These are phyloP conservation scores for Chimonanthus salicifolius DNA, from an alignment of 164 flowering plant genomes.

Conservation along the genomic window DNA sequence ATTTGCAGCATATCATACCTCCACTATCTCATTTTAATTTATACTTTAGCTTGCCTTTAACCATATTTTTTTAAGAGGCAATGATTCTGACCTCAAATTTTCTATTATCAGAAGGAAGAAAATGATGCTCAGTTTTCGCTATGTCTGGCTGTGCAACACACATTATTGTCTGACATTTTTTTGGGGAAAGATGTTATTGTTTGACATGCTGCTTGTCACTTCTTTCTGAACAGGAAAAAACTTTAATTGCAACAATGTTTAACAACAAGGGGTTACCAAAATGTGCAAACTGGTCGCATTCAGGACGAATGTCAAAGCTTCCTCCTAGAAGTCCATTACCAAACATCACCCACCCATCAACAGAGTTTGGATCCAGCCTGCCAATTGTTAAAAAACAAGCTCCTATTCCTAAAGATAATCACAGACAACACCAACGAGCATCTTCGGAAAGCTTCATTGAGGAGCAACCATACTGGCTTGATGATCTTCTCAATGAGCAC, in stretches of 20 bases:
- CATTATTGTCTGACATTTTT: too few relatives aligned
- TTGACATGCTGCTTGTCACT: too few relatives aligned
- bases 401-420: conserved; percentile 46
- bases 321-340: conserved; percentile 79
- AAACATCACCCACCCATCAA: conserved; percentile 32
- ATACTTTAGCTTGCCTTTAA: too few relatives aligned
- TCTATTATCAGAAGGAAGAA: too few relatives aligned
- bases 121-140: too few relatives aligned
- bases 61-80: too few relatives aligned
- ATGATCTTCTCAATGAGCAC: conserved; percentile 73
- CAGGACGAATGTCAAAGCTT: conserved; percentile 54
- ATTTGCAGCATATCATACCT: neutral
- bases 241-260: conserved; percentile 27
- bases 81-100: too few relatives aligned
- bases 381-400: conserved; percentile 32
- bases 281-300: conserved; percentile 30
- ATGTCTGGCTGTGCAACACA: too few relatives aligned
- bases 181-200: too few relatives aligned
- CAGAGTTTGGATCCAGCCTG: conserved; percentile 35
- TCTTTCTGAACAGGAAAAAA: conserved; percentile 1
- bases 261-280: conserved; percentile 48
- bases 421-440: conserved; percentile 49
- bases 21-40: too few relatives aligned
- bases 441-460: conserved; percentile 64
- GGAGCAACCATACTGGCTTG: conserved; percentile 84